Evolutionary conservation across 2,329 filamentous ascomycete genomes (phyloP).

Genomic region (Cladosporium velox): DNA sequence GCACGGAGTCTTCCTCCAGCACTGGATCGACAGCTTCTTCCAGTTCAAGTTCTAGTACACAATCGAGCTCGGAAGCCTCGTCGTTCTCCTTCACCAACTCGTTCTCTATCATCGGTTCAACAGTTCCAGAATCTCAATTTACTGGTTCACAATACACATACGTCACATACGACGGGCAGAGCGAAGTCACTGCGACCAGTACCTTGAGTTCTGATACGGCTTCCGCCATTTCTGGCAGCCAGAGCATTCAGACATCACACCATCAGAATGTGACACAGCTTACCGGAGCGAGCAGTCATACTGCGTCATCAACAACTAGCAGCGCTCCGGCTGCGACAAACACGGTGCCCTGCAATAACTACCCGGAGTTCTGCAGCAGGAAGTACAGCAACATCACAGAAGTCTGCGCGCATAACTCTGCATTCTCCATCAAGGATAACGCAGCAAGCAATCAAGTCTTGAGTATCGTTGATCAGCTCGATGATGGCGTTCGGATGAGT

Average conservation of each 20-base stretch:
- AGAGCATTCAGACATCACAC: slow-evolving; percentile 20
- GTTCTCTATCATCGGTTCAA: background rate
- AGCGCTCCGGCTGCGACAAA: slow-evolving; percentile 56
- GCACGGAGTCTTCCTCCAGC: slow-evolving; percentile 24
- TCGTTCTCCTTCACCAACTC: slow-evolving; percentile 32
- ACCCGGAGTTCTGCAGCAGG: slow-evolving; percentile 70
- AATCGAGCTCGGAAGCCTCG: slow-evolving; percentile 3
- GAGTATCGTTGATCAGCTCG: slow-evolving; percentile 67
- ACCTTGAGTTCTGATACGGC: slow-evolving; percentile 31
- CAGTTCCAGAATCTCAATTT: slow-evolving; percentile 18
- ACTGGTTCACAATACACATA: slow-evolving; percentile 35
- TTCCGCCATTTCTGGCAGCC: slow-evolving; percentile 27
- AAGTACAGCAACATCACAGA: slow-evolving; percentile 81
- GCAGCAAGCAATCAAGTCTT: slow-evolving; percentile 74
- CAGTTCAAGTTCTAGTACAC: background rate
- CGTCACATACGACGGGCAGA: slow-evolving; percentile 28
- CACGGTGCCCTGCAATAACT: slow-evolving; percentile 76
- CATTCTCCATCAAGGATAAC: slow-evolving; percentile 70
- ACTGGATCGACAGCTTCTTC: slow-evolving; percentile 7
- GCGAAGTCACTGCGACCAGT: slow-evolving; percentile 32
- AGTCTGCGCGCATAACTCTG: slow-evolving; percentile 78
- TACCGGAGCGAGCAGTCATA: slow-evolving; percentile 24
- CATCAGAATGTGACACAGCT: background rate
- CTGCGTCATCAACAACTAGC: slow-evolving; percentile 34
- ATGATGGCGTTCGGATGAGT: slow-evolving; percentile 70